Conservation (phyloP, 2,329 filamentous ascomycete species). For the Penicillium sp. region DNA sequence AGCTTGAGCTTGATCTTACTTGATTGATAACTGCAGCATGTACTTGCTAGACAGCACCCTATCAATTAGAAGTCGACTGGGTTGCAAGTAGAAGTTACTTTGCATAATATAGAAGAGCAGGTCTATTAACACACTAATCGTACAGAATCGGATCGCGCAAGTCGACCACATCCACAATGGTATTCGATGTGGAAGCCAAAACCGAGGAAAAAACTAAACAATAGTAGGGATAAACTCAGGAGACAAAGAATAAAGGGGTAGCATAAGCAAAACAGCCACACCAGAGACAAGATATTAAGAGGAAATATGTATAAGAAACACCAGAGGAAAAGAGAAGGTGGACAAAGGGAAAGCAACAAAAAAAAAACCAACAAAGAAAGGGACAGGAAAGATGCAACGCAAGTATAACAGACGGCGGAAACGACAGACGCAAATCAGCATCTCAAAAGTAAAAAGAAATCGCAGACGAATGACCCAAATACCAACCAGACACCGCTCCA, state of each 20-base stretch:
- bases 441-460: slow-evolving; percentile 15
- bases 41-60: not conserved
- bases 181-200: slow-evolving; percentile 15
- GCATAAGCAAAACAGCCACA: slow-evolving; percentile 14
- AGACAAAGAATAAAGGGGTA: slow-evolving; percentile 9
- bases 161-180: slow-evolving; percentile 12
- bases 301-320: slow-evolving; percentile 13
- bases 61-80: not conserved
- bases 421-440: not conserved
- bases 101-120: not conserved
- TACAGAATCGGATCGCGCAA: slow-evolving; percentile 11
- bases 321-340: slow-evolving; percentile 19
- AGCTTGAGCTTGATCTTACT: too few species aligned
- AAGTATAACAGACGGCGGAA: slow-evolving; percentile 14
- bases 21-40: too few species aligned
- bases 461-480: slow-evolving; percentile 17
- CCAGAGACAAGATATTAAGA: slow-evolving; percentile 15
- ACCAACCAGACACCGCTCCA: slow-evolving; percentile 26
- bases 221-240: slow-evolving; percentile 1
- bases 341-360: too few species aligned
- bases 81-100: not conserved
- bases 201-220: not conserved
- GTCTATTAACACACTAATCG: slow-evolving; percentile 17
- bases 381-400: slow-evolving; percentile 16
- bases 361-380: slow-evolving; percentile 14